Evolutionary conservation across 441 rosid genomes (phyloP).

Genomic region (Erysimum cheiri): DNA sequence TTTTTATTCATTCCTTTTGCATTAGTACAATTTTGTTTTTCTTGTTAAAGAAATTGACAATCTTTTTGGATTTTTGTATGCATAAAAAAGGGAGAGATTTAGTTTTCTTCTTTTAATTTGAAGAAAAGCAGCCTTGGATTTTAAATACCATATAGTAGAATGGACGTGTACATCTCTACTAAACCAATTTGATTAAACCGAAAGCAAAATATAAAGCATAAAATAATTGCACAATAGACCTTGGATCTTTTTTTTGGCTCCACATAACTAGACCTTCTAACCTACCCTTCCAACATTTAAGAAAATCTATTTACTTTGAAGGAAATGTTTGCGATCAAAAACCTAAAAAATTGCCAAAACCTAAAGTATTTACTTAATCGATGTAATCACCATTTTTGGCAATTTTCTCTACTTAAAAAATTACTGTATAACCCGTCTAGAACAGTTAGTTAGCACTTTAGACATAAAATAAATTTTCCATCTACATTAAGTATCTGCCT

Average conservation of each 20-base stretch:
- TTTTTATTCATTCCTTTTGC: slow-evolving; percentile 49
- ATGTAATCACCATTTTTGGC: neutral
- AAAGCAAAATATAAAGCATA: slow-evolving; percentile 12
- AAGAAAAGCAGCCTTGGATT: slow-evolving; percentile 7
- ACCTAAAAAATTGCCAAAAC: no score
- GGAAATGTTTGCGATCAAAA: neutral
- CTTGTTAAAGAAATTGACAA: slow-evolving; percentile 37
- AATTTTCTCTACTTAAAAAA: neutral
- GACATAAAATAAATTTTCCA: no score
- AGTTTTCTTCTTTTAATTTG: neutral
- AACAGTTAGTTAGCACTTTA: neutral
- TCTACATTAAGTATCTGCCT: neutral
- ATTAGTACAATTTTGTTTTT: slow-evolving; percentile 36
- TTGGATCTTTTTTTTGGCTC: slow-evolving; percentile 8
- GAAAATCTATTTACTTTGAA: neutral
- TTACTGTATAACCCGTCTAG: neutral
- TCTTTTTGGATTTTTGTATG: slow-evolving; percentile 33
- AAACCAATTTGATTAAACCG: slow-evolving; percentile 22
- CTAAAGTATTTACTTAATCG: neutral
- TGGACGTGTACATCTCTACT: slow-evolving; percentile 31
- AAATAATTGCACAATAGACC: slow-evolving; percentile 11
- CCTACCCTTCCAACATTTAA: slow-evolving; percentile 25
- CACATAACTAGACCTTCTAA: slow-evolving; percentile 31
- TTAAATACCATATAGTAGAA: neutral
- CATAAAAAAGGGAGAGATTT: slow-evolving; percentile 7